A percentile compares a stretch with the other conserved stretches of the same genome.
Conservation (phyloP, 495 filamentous ascomycete species). For the Monascus purpureus region DNA sequence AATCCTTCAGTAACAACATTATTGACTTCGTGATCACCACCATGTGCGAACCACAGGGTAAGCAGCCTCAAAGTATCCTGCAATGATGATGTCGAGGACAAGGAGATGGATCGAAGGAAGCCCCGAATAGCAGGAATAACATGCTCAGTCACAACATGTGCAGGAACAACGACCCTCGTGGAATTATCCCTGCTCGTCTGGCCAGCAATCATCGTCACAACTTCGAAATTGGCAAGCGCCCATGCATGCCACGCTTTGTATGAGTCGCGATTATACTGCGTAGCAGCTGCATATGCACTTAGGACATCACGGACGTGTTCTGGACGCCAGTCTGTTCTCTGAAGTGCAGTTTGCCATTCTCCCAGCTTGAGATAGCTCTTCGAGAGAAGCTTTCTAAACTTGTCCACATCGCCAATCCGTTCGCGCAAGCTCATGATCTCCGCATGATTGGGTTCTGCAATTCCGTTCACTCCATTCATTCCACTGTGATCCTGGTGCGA, state of each 20-base stretch:
- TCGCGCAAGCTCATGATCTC: slow-evolving; percentile 24
- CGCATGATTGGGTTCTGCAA: slow-evolving; percentile 29
- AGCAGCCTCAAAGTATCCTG: slow-evolving; percentile 90
- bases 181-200: slow-evolving; percentile 41
- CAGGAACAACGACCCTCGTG: slow-evolving; percentile 35
- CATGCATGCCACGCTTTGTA: slow-evolving; percentile 99
- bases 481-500: slow-evolving; percentile 29
- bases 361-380: slow-evolving; percentile 92
- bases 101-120: slow-evolving; percentile 88
- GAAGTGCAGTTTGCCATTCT: slow-evolving; percentile 78
- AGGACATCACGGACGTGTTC: slow-evolving; percentile 57
- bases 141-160: slow-evolving; percentile 60
- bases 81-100: slow-evolving; percentile 81
- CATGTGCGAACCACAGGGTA: slow-evolving; percentile 92
- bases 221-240: slow-evolving; percentile 98
- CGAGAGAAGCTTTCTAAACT: slow-evolving; percentile 61
- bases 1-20: slow-evolving; percentile 78
- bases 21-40: slow-evolving; percentile 77
- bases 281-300: slow-evolving; percentile 75
- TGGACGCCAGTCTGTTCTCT: slow-evolving; percentile 75
- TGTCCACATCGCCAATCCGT: slow-evolving; percentile 28
- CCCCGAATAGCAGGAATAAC: slow-evolving; percentile 88
- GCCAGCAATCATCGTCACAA: slow-evolving; percentile 65
- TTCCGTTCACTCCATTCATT: slow-evolving; percentile 47
- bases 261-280: slow-evolving; percentile 79